Percentiles rank a stretch among this genome's conserved stretches.
These are phyloP conservation scores for Cadophora sp. DNA, from an alignment of 2,329 filamentous ascomycete genomes.

Conservation along the genomic window DNA sequence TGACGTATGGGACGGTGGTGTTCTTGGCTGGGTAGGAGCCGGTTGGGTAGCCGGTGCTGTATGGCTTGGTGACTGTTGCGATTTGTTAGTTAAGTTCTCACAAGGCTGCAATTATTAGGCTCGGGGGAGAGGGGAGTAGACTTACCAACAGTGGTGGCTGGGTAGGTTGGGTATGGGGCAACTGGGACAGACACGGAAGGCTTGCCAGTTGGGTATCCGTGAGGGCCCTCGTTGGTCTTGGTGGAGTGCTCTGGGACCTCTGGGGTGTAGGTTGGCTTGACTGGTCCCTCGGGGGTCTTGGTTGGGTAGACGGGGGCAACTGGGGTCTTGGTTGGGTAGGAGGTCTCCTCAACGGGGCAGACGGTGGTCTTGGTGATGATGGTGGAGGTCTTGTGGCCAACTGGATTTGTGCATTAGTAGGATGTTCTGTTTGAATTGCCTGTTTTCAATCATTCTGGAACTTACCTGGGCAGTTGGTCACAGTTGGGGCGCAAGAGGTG, in stretches of 20 bases:
- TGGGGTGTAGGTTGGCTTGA: conserved; percentile 15
- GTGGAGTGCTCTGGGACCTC: conserved; percentile 23
- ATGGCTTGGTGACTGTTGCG: conserved; percentile 18
- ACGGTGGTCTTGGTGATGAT: conserved; percentile 24
- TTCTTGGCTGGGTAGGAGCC: conserved; percentile 21
- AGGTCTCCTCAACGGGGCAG: conserved; percentile 20
- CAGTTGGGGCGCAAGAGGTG: conserved; percentile 23
- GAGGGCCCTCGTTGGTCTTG: conserved; percentile 8
- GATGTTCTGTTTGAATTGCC: conserved; percentile 18
- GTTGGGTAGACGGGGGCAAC: conserved; percentile 9
- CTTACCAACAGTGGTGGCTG: conserved; percentile 17
- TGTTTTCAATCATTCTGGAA: not conserved
- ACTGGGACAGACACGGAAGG: conserved; percentile 12
- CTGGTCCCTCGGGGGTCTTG: conserved; percentile 28
- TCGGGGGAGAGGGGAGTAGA: not conserved
- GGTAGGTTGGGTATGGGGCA: conserved; percentile 21
- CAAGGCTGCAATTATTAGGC: too few species aligned
- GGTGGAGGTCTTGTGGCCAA: conserved; percentile 28
- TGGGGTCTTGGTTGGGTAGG: not conserved
- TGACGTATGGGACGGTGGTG: conserved; percentile 26
- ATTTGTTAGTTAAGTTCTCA: not conserved
- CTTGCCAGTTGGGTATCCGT: conserved; percentile 20
- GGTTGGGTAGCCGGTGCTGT: conserved; percentile 16
- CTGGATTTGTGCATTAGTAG: conserved; percentile 14
- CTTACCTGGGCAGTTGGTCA: conserved; percentile 25